These are phyloP conservation scores for Dysphania ambrosioides DNA, from an alignment of 148 eudicot species.

Conservation along the genomic window DNA sequence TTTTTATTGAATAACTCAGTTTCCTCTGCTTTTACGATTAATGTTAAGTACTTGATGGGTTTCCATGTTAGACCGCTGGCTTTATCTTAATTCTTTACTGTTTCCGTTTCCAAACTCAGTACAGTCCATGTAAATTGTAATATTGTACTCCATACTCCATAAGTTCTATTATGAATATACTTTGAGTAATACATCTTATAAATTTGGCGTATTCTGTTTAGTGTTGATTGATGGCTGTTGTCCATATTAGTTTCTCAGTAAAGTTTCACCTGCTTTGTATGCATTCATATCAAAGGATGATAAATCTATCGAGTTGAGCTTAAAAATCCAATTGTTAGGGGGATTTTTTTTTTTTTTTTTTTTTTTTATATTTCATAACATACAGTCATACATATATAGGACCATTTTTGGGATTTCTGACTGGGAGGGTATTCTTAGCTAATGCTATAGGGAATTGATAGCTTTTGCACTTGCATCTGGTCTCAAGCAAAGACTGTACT, in stretches of 20 bases:
- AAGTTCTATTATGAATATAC: not conserved
- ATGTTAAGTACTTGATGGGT: not conserved
- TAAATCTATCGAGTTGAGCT: too few relatives aligned
- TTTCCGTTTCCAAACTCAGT: not conserved
- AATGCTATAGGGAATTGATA: too few relatives aligned
- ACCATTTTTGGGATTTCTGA: not conserved
- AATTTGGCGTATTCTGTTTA: not conserved
- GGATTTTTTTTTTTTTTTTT: too few relatives aligned
- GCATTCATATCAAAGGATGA: too few relatives aligned
- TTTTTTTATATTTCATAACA: too few relatives aligned
- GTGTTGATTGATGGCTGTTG: not conserved
- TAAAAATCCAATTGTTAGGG: too few relatives aligned
- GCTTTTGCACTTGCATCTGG: too few relatives aligned
- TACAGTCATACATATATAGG: not conserved
- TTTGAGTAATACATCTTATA: not conserved
- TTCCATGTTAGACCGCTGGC: conserved; percentile 1
- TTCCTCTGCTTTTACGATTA: not conserved
- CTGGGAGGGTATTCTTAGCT: not conserved
- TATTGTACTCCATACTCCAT: too few relatives aligned
- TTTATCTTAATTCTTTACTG: not conserved
- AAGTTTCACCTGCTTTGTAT: too few relatives aligned
- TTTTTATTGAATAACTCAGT: conserved; percentile 1
- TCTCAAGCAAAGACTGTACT: too few relatives aligned
- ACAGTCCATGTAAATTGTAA: not conserved
- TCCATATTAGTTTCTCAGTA: not conserved